These are phyloP conservation scores for Epichloe brachyelytri DNA, from an alignment of 2,329 filamentous ascomycete genomes.

Conservation along the genomic window DNA sequence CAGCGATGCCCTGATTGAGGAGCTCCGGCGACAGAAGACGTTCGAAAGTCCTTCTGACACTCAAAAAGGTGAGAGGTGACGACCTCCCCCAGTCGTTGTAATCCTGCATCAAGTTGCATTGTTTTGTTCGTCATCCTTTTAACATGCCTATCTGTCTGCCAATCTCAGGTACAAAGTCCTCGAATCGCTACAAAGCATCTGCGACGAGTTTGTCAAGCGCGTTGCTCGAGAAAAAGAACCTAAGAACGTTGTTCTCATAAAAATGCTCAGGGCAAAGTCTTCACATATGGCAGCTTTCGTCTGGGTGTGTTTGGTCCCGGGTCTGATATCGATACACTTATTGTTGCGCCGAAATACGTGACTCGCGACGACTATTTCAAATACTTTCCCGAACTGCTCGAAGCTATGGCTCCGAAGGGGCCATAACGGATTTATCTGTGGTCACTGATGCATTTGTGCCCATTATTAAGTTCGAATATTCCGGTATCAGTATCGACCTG, in stretches of 20 bases:
- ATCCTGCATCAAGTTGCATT: background rate
- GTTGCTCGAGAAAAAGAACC: conserved; percentile 62
- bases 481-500: conserved; percentile 85
- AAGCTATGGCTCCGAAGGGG: conserved; percentile 61
- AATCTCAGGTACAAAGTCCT: conserved; percentile 54
- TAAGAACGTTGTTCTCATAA: conserved; percentile 63
- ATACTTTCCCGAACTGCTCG: conserved; percentile 68
- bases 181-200: conserved; percentile 62
- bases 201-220: conserved; percentile 73
- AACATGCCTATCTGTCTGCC: background rate
- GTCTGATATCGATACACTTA: conserved; percentile 94
- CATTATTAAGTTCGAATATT: conserved; percentile 93
- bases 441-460: conserved; percentile 89
- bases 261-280: conserved; percentile 80
- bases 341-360: conserved; percentile 84
- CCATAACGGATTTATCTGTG: conserved; percentile 71
- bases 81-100: background rate
- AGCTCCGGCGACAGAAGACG: conserved; percentile 79
- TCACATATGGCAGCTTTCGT: conserved; percentile 91
- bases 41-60: conserved; percentile 80
- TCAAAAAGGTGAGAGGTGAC: conserved; percentile 49
- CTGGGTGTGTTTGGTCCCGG: conserved; percentile 89
- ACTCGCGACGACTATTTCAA: conserved; percentile 84
- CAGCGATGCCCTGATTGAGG: conserved; percentile 67
- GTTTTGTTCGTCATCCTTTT: background rate